Evolutionary conservation across 2,329 filamentous ascomycete genomes (phyloP), one percentile per base, ranked within the genome.

Genomic region (Fusarium sambucinum): DNA sequence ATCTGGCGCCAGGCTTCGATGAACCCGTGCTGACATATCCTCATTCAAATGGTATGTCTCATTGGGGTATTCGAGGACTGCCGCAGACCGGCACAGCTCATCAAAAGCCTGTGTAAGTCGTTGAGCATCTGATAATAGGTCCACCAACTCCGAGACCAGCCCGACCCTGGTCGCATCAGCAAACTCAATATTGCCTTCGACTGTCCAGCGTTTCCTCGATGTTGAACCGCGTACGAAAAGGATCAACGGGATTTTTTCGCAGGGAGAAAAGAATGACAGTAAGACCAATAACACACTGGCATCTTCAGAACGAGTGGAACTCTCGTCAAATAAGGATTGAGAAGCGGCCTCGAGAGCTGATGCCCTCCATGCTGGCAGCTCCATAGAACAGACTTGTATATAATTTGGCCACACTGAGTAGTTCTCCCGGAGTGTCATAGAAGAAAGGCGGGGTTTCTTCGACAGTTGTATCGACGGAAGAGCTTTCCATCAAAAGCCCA

Each of bases 111-210:
- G 40, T 47, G 14, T 44, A 41, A 72, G 42, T 53, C 64, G 57
- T 38, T 47, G 44, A 6, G 16, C 13, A 46, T 72, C 45, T 21
- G 69, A 50, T 13, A 72, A 38, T 6, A 72, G 48, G 16, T 52
- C 46, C 25, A 41, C 23, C 30, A 72, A 40, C 35, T 50, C 62
- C 11, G 53, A 23, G 35, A 42, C 41, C 46, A 72, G 38, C 14
- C 69, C 69, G 52, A 55, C 44, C 4, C 13, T 79, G 77, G 23
- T 79, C 76, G 71, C 81, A 65, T 63, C 78, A 76, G n/a, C 54
- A 57, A 35, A 63, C 59, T 72, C 70, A 42, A 71, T 50, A 10
- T 68, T 37, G 21, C 69, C 69, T 17, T 70, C 54, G 9, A 40
- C 35, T 13, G 63, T 72, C 69, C 69, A 72, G 38, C 69, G 63